Percentiles rank a stretch among this genome's conserved stretches.
phyloP scores from a whole-genome alignment of 140 eudicot genomes.

The Flaveria floridana region DNA sequence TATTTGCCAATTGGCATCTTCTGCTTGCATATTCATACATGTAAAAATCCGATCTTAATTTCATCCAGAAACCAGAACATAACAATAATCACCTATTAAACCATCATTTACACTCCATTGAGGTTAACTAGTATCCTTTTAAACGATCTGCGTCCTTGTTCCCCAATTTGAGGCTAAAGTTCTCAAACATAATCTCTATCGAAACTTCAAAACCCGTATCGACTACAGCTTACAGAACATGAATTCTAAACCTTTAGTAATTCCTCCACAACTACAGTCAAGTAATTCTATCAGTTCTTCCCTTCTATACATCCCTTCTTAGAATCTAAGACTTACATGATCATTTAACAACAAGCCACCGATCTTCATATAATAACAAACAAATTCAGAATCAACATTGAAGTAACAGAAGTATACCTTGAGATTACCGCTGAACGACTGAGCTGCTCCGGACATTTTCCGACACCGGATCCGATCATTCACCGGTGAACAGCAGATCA shows the following conservation, averaged over 20 bases:
- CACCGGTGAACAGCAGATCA: background rate
- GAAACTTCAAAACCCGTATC: too few relatives aligned
- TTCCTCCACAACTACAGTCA: too few relatives aligned
- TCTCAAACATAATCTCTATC: background rate
- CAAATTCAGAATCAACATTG: background rate
- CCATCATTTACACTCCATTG: too few relatives aligned
- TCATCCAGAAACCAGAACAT: too few relatives aligned
- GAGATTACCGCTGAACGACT: slow-evolving; percentile 11
- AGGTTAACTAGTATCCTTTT: background rate
- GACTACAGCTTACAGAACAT: too few relatives aligned
- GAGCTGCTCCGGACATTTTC: slow-evolving; percentile 23
- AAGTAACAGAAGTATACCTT: background rate
- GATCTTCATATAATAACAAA: background rate
- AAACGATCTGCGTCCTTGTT: too few relatives aligned
- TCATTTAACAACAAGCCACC: background rate
- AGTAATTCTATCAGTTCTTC: background rate
- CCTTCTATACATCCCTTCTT: background rate
- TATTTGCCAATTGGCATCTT: too few relatives aligned
- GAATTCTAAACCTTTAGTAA: too few relatives aligned
- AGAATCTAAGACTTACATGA: background rate
- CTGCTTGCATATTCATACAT: too few relatives aligned
- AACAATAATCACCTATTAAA: too few relatives aligned
- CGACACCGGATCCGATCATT: background rate
- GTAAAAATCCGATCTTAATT: too few relatives aligned
- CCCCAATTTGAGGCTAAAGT: background rate